A percentile compares a stretch with the other conserved stretches of the same genome.
These are phyloP conservation scores for Amanita rubescens DNA, from an alignment of 768 basidiomycete genomes.

Conservation along the genomic window DNA sequence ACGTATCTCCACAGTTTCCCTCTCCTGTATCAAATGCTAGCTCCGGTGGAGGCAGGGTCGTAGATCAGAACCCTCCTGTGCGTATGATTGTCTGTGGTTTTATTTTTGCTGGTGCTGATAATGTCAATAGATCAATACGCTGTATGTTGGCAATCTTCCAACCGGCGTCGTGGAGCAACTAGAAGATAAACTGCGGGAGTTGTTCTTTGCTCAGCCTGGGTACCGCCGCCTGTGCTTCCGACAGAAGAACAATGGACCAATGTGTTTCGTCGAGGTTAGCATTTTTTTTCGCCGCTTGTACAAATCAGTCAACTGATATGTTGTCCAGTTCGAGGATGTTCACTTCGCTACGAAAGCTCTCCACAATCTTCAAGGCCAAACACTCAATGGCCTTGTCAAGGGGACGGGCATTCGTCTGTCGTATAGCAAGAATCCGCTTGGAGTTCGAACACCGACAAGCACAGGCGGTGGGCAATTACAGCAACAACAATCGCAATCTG, in stretches of 20 bases:
- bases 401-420: conserved; percentile 93
- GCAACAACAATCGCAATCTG: conserved; percentile 15
- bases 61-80: conserved; percentile 93
- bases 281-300: conserved; percentile 35
- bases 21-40: conserved; percentile 67
- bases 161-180: conserved; percentile 70
- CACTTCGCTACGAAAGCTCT: conserved; percentile 78
- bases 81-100: conserved; percentile 20
- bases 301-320: conserved; percentile 34
- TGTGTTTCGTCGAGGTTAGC: conserved; percentile 96
- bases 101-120: conserved; percentile 1
- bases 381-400: conserved; percentile 87
- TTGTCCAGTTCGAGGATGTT: conserved; percentile 84
- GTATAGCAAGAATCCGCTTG: conserved; percentile 98
- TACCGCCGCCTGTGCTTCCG: conserved; percentile 91
- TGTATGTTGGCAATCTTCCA: conserved; percentile 99
- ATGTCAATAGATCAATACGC: conserved; percentile 72
- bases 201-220: conserved; percentile 76
- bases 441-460: conserved; percentile 76
- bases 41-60: conserved; percentile 34
- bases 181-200: conserved; percentile 77
- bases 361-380: conserved; percentile 84
- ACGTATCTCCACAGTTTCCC: conserved; percentile 67
- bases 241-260: conserved; percentile 95
- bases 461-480: conserved; percentile 35